Evolutionary conservation across 805 yeast species (phyloP), one percentile per base, ranked within the genome.

Genomic region (Spencermartinsiella europaea): DNA sequence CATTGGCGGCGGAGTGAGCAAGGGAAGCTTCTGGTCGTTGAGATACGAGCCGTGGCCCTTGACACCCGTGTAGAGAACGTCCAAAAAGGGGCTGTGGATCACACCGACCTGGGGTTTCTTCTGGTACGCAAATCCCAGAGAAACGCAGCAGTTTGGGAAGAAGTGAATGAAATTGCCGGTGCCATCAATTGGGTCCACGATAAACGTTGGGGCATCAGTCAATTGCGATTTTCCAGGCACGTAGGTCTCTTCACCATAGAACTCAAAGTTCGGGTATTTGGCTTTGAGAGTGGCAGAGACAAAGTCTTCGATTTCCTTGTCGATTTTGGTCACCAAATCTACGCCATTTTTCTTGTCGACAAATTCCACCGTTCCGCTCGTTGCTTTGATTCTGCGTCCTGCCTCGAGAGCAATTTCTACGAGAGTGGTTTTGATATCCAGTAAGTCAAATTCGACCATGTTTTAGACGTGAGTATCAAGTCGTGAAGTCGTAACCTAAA

Each of bases 171-270:
- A 80, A 61, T 80, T 76, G 3, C 83, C 79, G 1, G 85, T 80
- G 10, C 85, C 85, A 53, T 79, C 83, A 58, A 78, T 75, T 36
- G 83, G 83, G 56, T 80, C 85, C 16, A 80, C 81, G 45, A 80
- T 73, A 56, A 80, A 80, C 1, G 84, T 79, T 17, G 85, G 85
- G 2, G 66, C 75, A 35, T 70, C 70, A 1, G 74, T 65, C 14
- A 80, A 64, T 39, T 58, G 59, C 2, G 80, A 68, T 25, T 61
- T 65, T 1, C 81, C 83, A 2, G 72, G 71, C 10, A 73, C 65
- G 50, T 69, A 79, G 19, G 79, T 69, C 59, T 80, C 85, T 57
- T 80, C 85, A 22, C 85, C 85, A 58, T 80, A 68, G 60, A 80
- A 80, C 51, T 67, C 65, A 57, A 60, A 80, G 17, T 64, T 59